A percentile compares a stretch with the other conserved stretches of the same genome.
Evolutionary conservation across 768 basidiomycete genomes (phyloP).

Genomic region (Baorangia bicolor): DNA sequence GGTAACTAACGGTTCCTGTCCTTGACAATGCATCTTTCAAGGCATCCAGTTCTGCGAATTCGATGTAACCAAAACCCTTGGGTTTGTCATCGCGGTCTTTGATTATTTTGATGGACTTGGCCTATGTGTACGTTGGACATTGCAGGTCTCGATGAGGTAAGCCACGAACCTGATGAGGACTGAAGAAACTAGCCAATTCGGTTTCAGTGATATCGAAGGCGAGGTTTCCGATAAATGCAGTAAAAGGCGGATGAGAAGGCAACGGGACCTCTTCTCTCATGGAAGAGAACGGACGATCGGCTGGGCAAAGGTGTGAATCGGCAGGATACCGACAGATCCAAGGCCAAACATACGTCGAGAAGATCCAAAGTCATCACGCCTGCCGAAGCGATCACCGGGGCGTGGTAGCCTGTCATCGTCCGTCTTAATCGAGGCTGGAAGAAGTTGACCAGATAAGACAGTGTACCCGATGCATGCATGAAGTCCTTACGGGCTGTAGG

Average conservation of each 20-base stretch:
- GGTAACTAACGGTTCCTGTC: slow-evolving; percentile 59
- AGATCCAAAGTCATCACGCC: slow-evolving; percentile 64
- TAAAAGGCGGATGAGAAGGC: slow-evolving; percentile 93
- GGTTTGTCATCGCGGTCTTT: slow-evolving; percentile 91
- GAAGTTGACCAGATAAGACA: slow-evolving; percentile 15
- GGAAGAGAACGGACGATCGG: slow-evolving; percentile 55
- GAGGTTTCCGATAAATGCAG: slow-evolving; percentile 95
- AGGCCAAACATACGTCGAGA: slow-evolving; percentile 52
- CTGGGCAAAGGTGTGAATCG: slow-evolving; percentile 32
- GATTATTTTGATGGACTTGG: slow-evolving; percentile 89
- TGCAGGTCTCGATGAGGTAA: neutral
- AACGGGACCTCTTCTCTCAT: slow-evolving; percentile 91
- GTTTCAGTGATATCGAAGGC: slow-evolving; percentile 87
- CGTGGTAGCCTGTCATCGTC: slow-evolving; percentile 59
- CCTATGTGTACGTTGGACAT: slow-evolving; percentile 37
- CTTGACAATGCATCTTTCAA: slow-evolving; percentile 81
- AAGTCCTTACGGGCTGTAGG: slow-evolving; percentile 85
- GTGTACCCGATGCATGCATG: slow-evolving; percentile 2
- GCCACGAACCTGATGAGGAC: slow-evolving; percentile 52
- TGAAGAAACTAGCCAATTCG: slow-evolving; percentile 83
- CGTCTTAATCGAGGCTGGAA: slow-evolving; percentile 61
- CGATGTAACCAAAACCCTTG: slow-evolving; percentile 97
- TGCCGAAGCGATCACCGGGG: slow-evolving; percentile 52
- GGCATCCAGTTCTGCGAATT: slow-evolving; percentile 84
- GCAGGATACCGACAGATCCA: slow-evolving; percentile 3